Evolutionary conservation across 805 yeast genomes (phyloP), one percentile per base, ranked within the genome.

Genomic region (Scheffersomyces coipomensis): DNA sequence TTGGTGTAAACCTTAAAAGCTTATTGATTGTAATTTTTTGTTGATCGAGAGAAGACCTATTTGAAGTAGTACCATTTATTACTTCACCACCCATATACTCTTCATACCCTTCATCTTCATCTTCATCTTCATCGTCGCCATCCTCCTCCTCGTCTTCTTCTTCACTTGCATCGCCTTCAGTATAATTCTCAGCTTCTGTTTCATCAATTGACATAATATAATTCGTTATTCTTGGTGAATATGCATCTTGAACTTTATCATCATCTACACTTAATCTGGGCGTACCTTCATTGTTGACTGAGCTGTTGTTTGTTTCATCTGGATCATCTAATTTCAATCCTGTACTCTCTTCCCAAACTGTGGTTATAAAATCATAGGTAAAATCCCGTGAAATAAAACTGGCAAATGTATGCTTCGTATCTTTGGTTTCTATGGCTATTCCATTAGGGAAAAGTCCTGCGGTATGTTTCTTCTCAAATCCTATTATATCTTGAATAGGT

Each of bases 371-470:
- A 33, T 82, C 84, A 48, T 77, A 77, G 0, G 95, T 83, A 6
- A 81, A 61, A 56, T 91, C 97, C 40, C 97, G 74, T 1, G 91
- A 78, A 5, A 88, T 67, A 54, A 91, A 89, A 39, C 95, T 87
- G 11, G 96, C 97, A 69, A 91, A 90, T 15, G 79, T 79, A 51
- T 88, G 86, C 45, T 77, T 79, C 4, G 73, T 76, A 61, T 71
- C 76, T 26, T 64, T 69, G 0, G 93, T 85, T 49, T 81, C 83
- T 18, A 88, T 71, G 5, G 76, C 66, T 29, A 91, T 88, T 3
- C 96, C 97, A 57, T 91, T 91, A 17, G 96, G 95, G 53, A 91
- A 88, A 18, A 91, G 68, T 0, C 95, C 96, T 5, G 88, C 97
- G 0, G 97, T 88, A 15, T 81, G 74, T 42, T 81, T 84, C 60